Base-by-base conservation (phyloP, 2,329 filamentous ascomycete genomes). In the Sporothrix schenckii region DNA sequence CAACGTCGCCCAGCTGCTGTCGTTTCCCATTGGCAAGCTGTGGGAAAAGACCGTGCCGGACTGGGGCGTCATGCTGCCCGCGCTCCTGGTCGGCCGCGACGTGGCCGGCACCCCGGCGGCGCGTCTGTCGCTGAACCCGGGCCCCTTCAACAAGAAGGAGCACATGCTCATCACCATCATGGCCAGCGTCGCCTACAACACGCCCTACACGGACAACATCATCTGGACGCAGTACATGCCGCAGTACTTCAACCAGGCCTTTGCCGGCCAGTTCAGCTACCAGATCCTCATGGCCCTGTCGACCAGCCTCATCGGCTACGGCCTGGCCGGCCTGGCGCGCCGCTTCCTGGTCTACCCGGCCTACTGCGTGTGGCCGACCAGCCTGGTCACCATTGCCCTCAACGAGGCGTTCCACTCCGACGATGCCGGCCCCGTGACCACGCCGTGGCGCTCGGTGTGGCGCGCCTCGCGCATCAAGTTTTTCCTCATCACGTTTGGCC, bases 111-210 rank as follows among this genome's bases (percentile, higher is more conserved):
- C 63, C 0, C 63, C 63, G 7, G 16, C 24, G 1, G 63, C 63
- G 27, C 80, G 81, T 24, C 83, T 85, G 75, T 82, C 80, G 5
- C 80, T 87, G 16, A 88, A 87, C 74, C 85, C 86, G 0, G 85
- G 86, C 0, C 83, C 83, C 1, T 88, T 88, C 75, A 85, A 83
- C 69, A 84, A 83, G 75, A 89, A 89, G 78, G 87, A 89, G 76
- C 87, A 89, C 75, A 82, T 86, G 80, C 77, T 88, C 66, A 85
- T 88, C 72, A 82, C 83, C 41, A 86, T 87, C 76, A 87, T 87
- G 85, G 87, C 89, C 69, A 89, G 90, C 76, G 71, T 85, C 14
- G 83, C 83, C 14, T 81, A 79, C 74, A 80, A 79, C 30, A 75
- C 80, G 30, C 68, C 68, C 3, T 69, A 69, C 39, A 69, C 68